Conservation (phyloP, 192 early-diverging fungal genomes). For the Funneliformis mosseae region DNA sequence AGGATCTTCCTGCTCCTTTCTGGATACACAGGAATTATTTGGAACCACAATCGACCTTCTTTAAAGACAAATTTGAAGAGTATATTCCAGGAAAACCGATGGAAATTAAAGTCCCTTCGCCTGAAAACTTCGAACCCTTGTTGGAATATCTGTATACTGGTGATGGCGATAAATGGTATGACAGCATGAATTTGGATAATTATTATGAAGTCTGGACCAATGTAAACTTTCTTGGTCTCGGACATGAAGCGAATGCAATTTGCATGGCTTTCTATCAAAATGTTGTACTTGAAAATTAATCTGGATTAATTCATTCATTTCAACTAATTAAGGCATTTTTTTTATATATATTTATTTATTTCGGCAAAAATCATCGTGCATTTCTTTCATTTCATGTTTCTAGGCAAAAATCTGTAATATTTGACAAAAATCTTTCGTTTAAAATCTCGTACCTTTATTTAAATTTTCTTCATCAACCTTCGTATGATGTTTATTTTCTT, state of each 20-base stretch:
- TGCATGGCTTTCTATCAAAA: background rate
- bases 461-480: no score
- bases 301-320: no score
- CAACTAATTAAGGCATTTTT: no score
- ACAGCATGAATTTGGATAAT: background rate
- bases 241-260: background rate
- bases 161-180: background rate
- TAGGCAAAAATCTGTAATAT: no score
- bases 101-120: background rate
- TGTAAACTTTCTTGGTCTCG: background rate
- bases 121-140: background rate
- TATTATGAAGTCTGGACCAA: background rate
- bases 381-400: no score
- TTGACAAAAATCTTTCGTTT: no score
- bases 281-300: background rate
- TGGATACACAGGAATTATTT: background rate
- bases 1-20: background rate
- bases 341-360: no score
- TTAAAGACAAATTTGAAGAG: background rate
- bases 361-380: no score
- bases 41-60: background rate
- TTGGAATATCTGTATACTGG: slow-evolving; percentile 9
- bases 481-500: no score
- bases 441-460: no score
- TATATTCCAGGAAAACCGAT: background rate